A percentile compares a stretch with the other conserved stretches of the same genome.
Conservation (phyloP, 176 grass and related monocot species). For the Oryza meridionalis region DNA sequence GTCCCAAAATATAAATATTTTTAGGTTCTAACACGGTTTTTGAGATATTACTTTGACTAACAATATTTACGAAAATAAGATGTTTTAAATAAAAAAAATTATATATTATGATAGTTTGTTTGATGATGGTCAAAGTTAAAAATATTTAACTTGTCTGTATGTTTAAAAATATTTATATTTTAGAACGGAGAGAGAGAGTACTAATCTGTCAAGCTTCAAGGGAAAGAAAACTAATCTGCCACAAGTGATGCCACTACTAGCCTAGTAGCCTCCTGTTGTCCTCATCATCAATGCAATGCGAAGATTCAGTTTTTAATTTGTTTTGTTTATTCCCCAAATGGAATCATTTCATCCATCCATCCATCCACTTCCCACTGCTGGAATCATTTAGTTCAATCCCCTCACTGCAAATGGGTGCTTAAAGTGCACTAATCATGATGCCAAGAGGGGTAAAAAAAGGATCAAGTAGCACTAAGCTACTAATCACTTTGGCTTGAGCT, state of each 20-base stretch:
- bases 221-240: too few relatives aligned
- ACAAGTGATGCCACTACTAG: not conserved
- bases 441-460: not conserved
- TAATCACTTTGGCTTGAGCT: not conserved
- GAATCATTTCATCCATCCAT: not conserved
- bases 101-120: too few relatives aligned
- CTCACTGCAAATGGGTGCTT: not conserved
- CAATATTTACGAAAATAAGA: too few relatives aligned
- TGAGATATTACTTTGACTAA: too few relatives aligned
- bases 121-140: too few relatives aligned
- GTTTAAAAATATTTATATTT: too few relatives aligned
- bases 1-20: too few relatives aligned
- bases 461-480: not conserved
- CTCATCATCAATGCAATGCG: not conserved
- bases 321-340: constrained; percentile 18
- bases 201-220: too few relatives aligned
- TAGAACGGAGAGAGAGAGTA: too few relatives aligned
- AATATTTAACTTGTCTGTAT: too few relatives aligned
- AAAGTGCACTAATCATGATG: constrained; percentile 32
- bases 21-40: too few relatives aligned
- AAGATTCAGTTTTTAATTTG: not conserved
- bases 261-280: not conserved
- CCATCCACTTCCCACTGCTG: not conserved
- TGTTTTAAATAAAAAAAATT: too few relatives aligned
- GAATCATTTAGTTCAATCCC: constrained; percentile 33